Evolutionary conservation across 257 asterid species (phyloP).

Genomic region (Ehretia macrophylla): DNA sequence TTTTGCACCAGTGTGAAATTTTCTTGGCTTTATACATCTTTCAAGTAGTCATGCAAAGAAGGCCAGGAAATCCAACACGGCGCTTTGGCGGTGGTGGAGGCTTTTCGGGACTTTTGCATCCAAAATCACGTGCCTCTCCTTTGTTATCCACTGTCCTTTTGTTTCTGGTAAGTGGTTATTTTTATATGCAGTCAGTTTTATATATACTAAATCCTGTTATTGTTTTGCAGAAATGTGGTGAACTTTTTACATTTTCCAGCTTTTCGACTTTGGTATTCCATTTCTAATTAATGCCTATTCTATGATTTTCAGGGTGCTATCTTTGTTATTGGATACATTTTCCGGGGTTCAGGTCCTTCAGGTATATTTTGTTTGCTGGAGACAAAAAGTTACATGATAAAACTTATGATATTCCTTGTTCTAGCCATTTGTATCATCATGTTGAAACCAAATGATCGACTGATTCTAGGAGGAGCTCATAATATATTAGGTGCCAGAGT

Average conservation of each 20-base stretch:
- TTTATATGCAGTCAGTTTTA: too few relatives aligned
- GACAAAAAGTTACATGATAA: too few relatives aligned
- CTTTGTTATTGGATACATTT: conserved; percentile 29
- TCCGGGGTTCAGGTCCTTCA: conserved; percentile 35
- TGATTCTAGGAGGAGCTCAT: not conserved
- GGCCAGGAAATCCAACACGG: conserved; percentile 31
- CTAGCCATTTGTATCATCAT: too few relatives aligned
- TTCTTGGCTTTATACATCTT: not conserved
- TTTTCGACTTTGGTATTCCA: too few relatives aligned
- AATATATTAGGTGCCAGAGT: too few relatives aligned
- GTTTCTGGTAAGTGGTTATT: conserved; percentile 23
- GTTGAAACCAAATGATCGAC: too few relatives aligned
- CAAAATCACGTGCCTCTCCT: conserved; percentile 34
- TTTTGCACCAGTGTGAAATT: not conserved
- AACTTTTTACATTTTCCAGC: too few relatives aligned
- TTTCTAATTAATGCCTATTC: not conserved
- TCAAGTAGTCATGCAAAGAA: conserved; percentile 33
- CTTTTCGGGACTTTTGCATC: conserved; percentile 32
- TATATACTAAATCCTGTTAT: not conserved
- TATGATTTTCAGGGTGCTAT: conserved; percentile 28
- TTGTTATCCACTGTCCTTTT: conserved; percentile 26
- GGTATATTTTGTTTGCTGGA: conserved; percentile 15
- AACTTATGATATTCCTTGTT: not conserved
- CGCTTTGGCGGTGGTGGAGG: conserved; percentile 27
- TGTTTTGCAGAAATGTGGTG: not conserved